Evolutionary conservation across 208 protist species (phyloP).

Genomic region (Crithidia sp.): DNA sequence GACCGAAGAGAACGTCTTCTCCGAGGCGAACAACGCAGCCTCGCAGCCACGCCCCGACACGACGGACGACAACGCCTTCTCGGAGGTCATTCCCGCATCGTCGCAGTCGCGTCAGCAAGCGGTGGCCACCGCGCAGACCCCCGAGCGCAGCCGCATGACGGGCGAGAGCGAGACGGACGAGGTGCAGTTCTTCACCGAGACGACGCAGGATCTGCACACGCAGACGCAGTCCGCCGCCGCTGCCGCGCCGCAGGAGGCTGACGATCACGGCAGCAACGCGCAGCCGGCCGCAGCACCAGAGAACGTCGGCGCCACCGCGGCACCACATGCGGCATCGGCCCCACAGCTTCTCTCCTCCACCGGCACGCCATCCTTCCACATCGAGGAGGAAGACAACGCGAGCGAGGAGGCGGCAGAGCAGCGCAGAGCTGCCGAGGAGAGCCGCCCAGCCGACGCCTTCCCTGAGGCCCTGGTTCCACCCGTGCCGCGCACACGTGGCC

Average conservation of each 20-base stretch:
- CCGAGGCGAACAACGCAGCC: slow-evolving; percentile 6
- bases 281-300: neutral
- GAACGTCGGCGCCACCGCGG: neutral
- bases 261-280: neutral
- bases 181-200: slow-evolving; percentile 14
- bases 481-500: slow-evolving; percentile 59
- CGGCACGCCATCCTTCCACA: slow-evolving; percentile 5
- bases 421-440: neutral
- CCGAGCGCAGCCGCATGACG: slow-evolving; percentile 1
- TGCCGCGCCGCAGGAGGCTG: neutral
- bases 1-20: slow-evolving; percentile 11
- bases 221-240: slow-evolving; percentile 1
- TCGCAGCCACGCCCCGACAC: neutral
- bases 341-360: neutral
- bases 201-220: slow-evolving; percentile 9
- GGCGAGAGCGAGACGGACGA: slow-evolving; percentile 4
- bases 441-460: neutral
- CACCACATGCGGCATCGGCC: neutral
- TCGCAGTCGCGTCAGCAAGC: neutral
- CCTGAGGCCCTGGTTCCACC: slow-evolving; percentile 24
- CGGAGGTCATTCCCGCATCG: neutral
- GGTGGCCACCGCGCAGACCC: neutral
- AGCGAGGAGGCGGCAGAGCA: slow-evolving; percentile 6
- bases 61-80: slow-evolving; percentile 3
- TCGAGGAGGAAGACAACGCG: neutral